phyloP scores from a whole-genome alignment of 768 basidiomycete species.

The Amanita exitialis region DNA sequence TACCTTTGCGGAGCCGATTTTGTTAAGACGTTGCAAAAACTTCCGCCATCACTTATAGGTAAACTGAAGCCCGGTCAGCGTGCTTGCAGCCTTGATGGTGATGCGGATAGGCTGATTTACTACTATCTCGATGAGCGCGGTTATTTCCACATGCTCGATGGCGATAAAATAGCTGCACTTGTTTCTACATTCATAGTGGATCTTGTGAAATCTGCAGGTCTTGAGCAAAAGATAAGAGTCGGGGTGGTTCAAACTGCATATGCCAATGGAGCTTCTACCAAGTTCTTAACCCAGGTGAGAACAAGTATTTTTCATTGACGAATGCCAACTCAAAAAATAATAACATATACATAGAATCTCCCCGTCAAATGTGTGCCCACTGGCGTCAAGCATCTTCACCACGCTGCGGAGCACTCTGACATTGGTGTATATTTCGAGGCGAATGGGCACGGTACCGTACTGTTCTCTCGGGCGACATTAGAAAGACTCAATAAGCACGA shows the following conservation, averaged over 20 bases:
- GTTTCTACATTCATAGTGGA: constrained; percentile 91
- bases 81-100: constrained; percentile 92
- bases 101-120: constrained; percentile 95
- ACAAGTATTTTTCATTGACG: background rate
- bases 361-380: constrained; percentile 94
- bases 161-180: constrained; percentile 94
- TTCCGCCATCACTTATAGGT: constrained; percentile 67
- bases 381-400: constrained; percentile 96
- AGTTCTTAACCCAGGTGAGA: constrained; percentile 74
- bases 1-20: constrained; percentile 89
- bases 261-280: constrained; percentile 95
- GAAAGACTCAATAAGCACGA: constrained; percentile 49
- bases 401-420: constrained; percentile 89
- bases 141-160: constrained; percentile 88
- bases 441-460: constrained; percentile 95
- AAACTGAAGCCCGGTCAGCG: constrained; percentile 63
- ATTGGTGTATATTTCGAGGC: constrained; percentile 99
- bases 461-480: constrained; percentile 78
- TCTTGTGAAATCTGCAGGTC: constrained; percentile 74
- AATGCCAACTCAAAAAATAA: background rate
- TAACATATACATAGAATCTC: constrained; percentile 46
- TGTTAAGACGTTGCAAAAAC: constrained; percentile 86
- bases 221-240: constrained; percentile 70
- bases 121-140: constrained; percentile 77
- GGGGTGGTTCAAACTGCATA: constrained; percentile 99